Evolutionary conservation across 2,329 filamentous ascomycete species (phyloP).

Genomic region (Laburnicola sp.): DNA sequence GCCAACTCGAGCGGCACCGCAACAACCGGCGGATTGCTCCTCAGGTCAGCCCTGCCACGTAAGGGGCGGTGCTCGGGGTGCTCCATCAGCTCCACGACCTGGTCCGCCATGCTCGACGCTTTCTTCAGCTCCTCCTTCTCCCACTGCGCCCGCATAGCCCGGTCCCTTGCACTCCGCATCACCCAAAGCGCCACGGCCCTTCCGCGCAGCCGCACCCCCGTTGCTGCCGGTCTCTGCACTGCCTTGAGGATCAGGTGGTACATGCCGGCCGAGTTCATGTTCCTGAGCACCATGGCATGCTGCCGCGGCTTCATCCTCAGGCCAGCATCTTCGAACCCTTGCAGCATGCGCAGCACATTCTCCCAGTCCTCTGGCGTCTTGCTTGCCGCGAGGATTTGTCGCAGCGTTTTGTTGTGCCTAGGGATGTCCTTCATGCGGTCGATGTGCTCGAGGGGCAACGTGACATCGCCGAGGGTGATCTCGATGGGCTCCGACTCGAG

Average conservation of each 20-base stretch:
- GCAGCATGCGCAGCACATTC: constrained; percentile 38
- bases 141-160: constrained; percentile 43
- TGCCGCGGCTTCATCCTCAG: constrained; percentile 16
- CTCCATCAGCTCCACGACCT: constrained; percentile 49
- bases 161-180: constrained; percentile 41
- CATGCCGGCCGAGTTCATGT: constrained; percentile 22
- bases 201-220: constrained; percentile 29
- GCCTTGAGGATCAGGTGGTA: constrained; percentile 37
- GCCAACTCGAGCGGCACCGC: constrained; percentile 50
- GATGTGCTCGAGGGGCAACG: constrained; percentile 39
- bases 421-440: constrained; percentile 30
- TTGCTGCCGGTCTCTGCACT: constrained; percentile 29
- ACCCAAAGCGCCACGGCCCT: constrained; percentile 36
- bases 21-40: constrained; percentile 43
- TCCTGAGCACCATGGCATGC: constrained; percentile 27
- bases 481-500: constrained; percentile 50
- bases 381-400: constrained; percentile 19
- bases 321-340: constrained; percentile 35
- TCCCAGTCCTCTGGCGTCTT: constrained; percentile 39
- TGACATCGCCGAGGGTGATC: constrained; percentile 46
- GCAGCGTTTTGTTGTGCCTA: constrained; percentile 15
- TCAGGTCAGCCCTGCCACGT: constrained; percentile 35
- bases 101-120: constrained; percentile 44
- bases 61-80: constrained; percentile 44
- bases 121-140: constrained; percentile 42